Percentiles rank a stretch among this genome's conserved stretches.
These are phyloP conservation scores for Chrysoporthe austroafricana DNA, from an alignment of 2,329 filamentous ascomycete species.

Conservation along the genomic window DNA sequence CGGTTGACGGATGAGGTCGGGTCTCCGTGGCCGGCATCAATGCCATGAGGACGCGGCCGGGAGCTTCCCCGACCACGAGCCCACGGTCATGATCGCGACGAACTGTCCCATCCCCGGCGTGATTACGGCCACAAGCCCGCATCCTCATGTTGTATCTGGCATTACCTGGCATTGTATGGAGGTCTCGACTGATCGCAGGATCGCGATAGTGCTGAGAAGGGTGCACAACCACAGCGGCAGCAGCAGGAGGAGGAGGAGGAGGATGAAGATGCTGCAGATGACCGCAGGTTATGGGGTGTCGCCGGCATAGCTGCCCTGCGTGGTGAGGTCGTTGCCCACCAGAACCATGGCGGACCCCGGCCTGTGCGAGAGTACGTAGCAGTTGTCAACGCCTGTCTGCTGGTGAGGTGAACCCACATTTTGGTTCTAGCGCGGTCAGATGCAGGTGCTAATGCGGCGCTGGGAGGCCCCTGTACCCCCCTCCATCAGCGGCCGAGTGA, in stretches of 20 bases:
- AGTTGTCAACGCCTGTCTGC: neutral
- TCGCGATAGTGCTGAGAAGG: conserved; percentile 2
- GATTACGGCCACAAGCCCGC: neutral
- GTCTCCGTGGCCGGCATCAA: conserved; percentile 10
- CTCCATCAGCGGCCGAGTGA: conserved; percentile 12
- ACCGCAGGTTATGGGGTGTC: neutral
- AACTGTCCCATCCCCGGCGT: neutral
- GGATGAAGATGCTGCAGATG: conserved; percentile 5
- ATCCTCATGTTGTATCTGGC: neutral
- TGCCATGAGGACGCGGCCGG: conserved; percentile 18
- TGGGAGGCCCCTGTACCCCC: conserved; percentile 8
- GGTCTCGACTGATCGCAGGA: conserved; percentile 20
- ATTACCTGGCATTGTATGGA: neutral
- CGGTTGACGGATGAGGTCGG: neutral
- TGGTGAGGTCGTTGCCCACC: neutral
- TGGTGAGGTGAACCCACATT: neutral
- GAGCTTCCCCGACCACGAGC: conserved; percentile 16
- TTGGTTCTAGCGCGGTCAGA: conserved; percentile 11
- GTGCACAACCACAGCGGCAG: neutral
- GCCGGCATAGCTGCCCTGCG: neutral
- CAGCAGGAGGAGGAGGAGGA: conserved; percentile 6
- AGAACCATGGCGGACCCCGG: neutral
- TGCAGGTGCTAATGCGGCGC: conserved; percentile 20
- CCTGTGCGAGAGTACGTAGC: neutral
- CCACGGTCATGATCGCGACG: conserved; percentile 16